Conservation (phyloP, 306 rosid species). For the Vigna mungo region DNA sequence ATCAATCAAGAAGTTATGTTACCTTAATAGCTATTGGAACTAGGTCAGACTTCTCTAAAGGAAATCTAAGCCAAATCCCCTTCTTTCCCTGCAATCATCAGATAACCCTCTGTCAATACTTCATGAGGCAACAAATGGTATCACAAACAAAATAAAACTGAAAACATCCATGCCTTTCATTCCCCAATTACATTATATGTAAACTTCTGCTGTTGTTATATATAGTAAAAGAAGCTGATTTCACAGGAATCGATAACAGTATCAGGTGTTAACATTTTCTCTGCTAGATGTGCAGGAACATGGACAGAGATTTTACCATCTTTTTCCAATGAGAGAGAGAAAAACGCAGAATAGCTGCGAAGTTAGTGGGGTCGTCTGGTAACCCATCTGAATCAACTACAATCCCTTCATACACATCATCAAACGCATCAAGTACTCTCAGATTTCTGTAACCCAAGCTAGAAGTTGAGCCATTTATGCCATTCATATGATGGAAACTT, state of each 20-base stretch:
- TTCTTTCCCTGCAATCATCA: constrained; percentile 79
- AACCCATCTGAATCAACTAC: constrained; percentile 68
- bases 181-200: neutral
- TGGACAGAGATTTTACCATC: constrained; percentile 50
- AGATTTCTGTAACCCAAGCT: constrained; percentile 53
- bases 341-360: constrained; percentile 59
- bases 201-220: neutral
- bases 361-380: constrained; percentile 59
- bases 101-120: neutral
- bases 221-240: no score
- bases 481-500: constrained; percentile 52
- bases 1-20: constrained; percentile 45
- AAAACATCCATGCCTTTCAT: neutral
- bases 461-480: constrained; percentile 59
- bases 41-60: constrained; percentile 67
- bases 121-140: neutral
- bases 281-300: no score
- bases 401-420: constrained; percentile 87
- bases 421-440: constrained; percentile 69
- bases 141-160: neutral
- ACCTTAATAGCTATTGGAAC: constrained; percentile 91
- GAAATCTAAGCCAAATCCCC: constrained; percentile 94
- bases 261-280: neutral
- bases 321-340: constrained; percentile 79
- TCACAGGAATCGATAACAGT: neutral